phyloP scores from a whole-genome alignment of 441 rosid species.

The Syzygium syzygioides region DNA sequence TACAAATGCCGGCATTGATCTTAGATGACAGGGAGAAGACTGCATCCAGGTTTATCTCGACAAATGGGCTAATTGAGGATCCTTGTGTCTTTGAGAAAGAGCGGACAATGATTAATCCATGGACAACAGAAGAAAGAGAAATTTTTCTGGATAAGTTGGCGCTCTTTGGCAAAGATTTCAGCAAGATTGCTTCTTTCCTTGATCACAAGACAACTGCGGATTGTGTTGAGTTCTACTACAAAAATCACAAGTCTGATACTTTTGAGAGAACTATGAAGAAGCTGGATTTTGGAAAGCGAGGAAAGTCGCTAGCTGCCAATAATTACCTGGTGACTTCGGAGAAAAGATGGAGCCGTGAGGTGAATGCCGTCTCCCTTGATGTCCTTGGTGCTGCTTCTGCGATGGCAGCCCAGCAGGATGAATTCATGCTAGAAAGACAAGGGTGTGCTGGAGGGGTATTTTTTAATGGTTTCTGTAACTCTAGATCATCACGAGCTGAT shows the following conservation, averaged over 20 bases:
- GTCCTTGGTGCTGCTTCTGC: conserved; percentile 74
- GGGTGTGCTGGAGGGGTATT: conserved; percentile 35
- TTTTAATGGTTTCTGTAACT: conserved; percentile 37
- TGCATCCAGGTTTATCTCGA: conserved; percentile 57
- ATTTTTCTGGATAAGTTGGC: conserved; percentile 77
- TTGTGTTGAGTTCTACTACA: conserved; percentile 95
- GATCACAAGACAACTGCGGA: conserved; percentile 95
- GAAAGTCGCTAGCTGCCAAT: conserved; percentile 44
- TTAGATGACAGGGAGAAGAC: conserved; percentile 75
- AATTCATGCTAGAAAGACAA: conserved; percentile 26
- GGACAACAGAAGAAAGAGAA: conserved; percentile 78
- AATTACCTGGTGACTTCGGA: conserved; percentile 64
- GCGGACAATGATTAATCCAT: conserved; percentile 81
- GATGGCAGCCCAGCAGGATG: conserved; percentile 67
- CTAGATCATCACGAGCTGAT: conserved; percentile 32
- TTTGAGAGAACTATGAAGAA: conserved; percentile 84
- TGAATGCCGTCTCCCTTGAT: conserved; percentile 73
- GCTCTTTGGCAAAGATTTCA: conserved; percentile 76
- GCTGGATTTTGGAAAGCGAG: conserved; percentile 41
- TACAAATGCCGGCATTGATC: conserved; percentile 86
- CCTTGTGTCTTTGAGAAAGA: conserved; percentile 89
- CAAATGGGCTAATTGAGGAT: conserved; percentile 89
- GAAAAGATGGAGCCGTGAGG: conserved; percentile 66
- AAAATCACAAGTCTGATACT: conserved; percentile 91
- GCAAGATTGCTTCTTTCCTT: conserved; percentile 79